Percentiles rank a stretch among this genome's conserved stretches.
Evolutionary conservation across 2,329 filamentous ascomycete species (phyloP).

Genomic region (Pyrenophora teres): DNA sequence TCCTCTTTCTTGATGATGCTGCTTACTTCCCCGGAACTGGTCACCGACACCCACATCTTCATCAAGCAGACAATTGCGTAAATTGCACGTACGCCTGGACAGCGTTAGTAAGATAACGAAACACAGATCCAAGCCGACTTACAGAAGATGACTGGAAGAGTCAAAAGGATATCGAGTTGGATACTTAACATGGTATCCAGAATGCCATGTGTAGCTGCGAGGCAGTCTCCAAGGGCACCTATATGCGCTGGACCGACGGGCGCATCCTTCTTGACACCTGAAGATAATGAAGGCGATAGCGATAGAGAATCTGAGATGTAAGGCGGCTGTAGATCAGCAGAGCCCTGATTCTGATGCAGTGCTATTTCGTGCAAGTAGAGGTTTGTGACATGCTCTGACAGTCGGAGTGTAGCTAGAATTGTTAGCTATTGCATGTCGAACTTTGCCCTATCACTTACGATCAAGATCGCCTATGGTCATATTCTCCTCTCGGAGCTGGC

Average conservation of each 20-base stretch:
- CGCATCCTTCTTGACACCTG: conserved; percentile 46
- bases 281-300: conserved; percentile 44
- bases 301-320: conserved; percentile 50
- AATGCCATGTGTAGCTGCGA: conserved; percentile 53
- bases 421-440: conserved; percentile 4
- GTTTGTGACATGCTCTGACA: conserved; percentile 55
- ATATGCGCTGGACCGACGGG: conserved; percentile 54
- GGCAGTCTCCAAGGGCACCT: conserved; percentile 53
- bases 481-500: conserved; percentile 39
- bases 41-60: conserved; percentile 63
- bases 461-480: conserved; percentile 47
- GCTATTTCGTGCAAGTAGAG: conserved; percentile 59
- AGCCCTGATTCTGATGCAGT: conserved; percentile 51
- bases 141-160: conserved; percentile 54
- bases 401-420: conserved; percentile 45
- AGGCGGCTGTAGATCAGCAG: conserved; percentile 52
- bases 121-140: conserved; percentile 11
- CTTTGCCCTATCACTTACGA: conserved; percentile 29
- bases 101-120: conserved; percentile 20
- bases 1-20: conserved; percentile 56
- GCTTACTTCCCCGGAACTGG: conserved; percentile 55
- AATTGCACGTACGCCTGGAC: conserved; percentile 56
- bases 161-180: conserved; percentile 50
- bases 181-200: conserved; percentile 57
- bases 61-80: conserved; percentile 64